Conservation (phyloP, 148 eudicot genomes). For the Salicornia ramosissima region DNA sequence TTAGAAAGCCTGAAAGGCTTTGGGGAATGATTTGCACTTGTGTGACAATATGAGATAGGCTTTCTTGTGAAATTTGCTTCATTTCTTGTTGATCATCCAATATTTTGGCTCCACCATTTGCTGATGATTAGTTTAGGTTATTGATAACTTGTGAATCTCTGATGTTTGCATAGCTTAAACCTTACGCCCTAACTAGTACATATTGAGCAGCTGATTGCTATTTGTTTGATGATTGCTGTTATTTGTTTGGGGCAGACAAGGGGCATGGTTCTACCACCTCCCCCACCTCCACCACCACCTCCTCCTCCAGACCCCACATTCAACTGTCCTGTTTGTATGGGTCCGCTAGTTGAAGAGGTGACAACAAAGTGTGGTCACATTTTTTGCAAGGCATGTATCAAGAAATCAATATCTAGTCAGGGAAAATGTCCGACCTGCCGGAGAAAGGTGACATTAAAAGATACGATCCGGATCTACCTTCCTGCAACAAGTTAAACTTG, state of each 20-base stretch:
- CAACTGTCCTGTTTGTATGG: constrained; percentile 86
- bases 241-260: constrained; percentile 6
- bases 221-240: neutral
- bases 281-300: constrained; percentile 48
- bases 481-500: constrained; percentile 44
- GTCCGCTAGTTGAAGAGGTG: constrained; percentile 63
- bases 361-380: constrained; percentile 96
- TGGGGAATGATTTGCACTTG: too few relatives aligned
- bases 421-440: constrained; percentile 89
- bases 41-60: too few relatives aligned
- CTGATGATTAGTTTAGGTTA: too few relatives aligned
- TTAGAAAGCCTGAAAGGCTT: too few relatives aligned
- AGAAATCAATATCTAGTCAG: constrained; percentile 58
- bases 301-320: constrained; percentile 65
- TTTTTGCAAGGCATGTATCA: constrained; percentile 80
- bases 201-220: neutral
- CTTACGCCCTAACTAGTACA: too few relatives aligned
- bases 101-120: too few relatives aligned
- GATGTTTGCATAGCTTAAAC: too few relatives aligned
- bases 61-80: too few relatives aligned
- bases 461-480: constrained; percentile 69
- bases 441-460: constrained; percentile 55
- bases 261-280: constrained; percentile 27
- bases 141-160: too few relatives aligned
- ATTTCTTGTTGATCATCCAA: too few relatives aligned